These are phyloP conservation scores for Linnemannia schmuckeri DNA, from an alignment of 192 early-diverging fungal genomes.

Conservation along the genomic window DNA sequence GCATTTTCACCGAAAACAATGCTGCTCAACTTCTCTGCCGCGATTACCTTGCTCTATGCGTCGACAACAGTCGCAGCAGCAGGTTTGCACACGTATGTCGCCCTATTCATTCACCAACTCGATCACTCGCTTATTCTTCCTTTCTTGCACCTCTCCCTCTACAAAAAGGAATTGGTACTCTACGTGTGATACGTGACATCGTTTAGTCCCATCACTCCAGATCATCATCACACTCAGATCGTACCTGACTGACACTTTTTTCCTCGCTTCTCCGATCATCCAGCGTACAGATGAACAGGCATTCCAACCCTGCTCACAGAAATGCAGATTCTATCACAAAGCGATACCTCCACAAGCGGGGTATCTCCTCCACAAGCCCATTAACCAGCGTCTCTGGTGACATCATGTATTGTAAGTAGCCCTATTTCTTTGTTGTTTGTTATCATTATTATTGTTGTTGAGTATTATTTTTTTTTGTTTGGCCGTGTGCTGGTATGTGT, in stretches of 20 bases:
- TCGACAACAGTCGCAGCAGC: constrained; percentile 9
- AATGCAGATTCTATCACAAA: constrained; percentile 22
- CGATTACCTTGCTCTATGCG: neutral
- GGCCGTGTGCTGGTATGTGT: neutral
- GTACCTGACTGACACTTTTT: neutral
- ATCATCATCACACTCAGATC: neutral
- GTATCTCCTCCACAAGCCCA: neutral
- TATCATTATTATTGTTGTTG: too few species aligned
- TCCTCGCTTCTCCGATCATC: too few species aligned
- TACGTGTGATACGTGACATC: neutral
- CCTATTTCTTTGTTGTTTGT: neutral
- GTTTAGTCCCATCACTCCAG: neutral
- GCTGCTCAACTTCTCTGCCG: neutral
- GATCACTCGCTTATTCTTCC: neutral
- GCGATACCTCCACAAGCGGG: constrained; percentile 41
- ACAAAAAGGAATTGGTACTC: neutral
- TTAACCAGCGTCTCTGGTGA: constrained; percentile 22
- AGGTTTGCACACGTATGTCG: constrained; percentile 30
- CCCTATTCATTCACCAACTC: neutral
- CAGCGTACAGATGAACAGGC: constrained; percentile 26
- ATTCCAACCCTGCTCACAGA: constrained; percentile 8
- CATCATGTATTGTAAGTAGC: constrained; percentile 41
- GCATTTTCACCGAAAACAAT: neutral
- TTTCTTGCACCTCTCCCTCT: too few species aligned
- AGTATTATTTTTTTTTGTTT: neutral